phyloP scores from a whole-genome alignment of 2,329 filamentous ascomycete genomes.

The Ophiocordyceps robertsii region DNA sequence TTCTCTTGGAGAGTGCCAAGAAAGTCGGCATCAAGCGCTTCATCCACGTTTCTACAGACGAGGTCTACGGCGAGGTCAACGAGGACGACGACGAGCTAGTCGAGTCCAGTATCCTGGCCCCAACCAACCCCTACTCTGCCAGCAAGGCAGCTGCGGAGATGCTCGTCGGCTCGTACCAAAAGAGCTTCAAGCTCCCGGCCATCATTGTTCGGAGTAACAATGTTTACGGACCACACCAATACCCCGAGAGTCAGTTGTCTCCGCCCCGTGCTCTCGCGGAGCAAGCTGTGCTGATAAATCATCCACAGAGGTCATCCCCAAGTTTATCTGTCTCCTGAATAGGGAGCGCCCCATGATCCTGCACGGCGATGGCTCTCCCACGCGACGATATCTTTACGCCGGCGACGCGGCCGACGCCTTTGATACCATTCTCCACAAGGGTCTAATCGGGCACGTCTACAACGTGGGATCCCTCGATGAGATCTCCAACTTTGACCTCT shows the following conservation, averaged over 20 bases:
- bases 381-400: conserved; percentile 64
- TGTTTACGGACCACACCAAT: conserved; percentile 75
- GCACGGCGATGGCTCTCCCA: conserved; percentile 64
- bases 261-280: conserved; percentile 2
- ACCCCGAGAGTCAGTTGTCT: conserved; percentile 58
- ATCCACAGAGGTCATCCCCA: conserved; percentile 62
- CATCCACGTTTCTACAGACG: conserved; percentile 73
- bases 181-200: conserved; percentile 67
- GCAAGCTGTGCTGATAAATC: background rate
- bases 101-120: conserved; percentile 61
- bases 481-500: conserved; percentile 62
- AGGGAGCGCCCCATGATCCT: conserved; percentile 54
- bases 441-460: conserved; percentile 62
- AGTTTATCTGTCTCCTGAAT: conserved; percentile 64
- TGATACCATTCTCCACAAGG: conserved; percentile 72
- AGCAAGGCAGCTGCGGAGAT: conserved; percentile 75
- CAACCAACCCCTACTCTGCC: conserved; percentile 71
- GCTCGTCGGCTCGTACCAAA: conserved; percentile 70
- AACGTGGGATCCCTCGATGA: conserved; percentile 72
- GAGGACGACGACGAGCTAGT: conserved; percentile 57
- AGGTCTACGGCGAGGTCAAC: conserved; percentile 72
- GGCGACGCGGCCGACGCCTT: conserved; percentile 71
- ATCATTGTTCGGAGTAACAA: conserved; percentile 78
- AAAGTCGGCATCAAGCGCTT: conserved; percentile 59
- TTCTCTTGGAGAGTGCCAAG: conserved; percentile 63